Evolutionary conservation across 2,329 filamentous ascomycete genomes (phyloP).

Genomic region (Neurospora sp.): DNA sequence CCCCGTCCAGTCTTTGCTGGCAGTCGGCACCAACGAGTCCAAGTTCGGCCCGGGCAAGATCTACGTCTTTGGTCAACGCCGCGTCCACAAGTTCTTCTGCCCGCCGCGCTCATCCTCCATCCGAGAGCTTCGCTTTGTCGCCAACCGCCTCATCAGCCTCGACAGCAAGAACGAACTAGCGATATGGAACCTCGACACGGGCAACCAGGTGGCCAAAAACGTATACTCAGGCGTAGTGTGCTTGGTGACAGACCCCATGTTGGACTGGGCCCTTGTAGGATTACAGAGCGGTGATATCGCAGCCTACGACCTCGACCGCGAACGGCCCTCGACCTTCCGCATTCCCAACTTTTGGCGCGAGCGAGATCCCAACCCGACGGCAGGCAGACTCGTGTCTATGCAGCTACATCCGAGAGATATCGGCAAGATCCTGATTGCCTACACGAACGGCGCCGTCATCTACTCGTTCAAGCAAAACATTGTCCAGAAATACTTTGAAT

Average conservation of each 20-base stretch:
- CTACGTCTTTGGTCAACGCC: conserved; percentile 75
- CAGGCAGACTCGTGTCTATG: conserved; percentile 54
- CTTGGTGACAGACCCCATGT: conserved; percentile 73
- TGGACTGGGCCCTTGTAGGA: conserved; percentile 89
- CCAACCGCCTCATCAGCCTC: conserved; percentile 73
- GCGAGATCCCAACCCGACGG: conserved; percentile 55
- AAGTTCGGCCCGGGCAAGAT: conserved; percentile 79
- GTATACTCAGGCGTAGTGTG: conserved; percentile 67
- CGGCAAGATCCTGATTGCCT: conserved; percentile 84
- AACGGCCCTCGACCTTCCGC: conserved; percentile 62
- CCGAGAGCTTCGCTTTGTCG: conserved; percentile 71
- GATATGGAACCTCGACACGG: conserved; percentile 70
- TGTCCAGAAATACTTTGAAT: conserved; percentile 69
- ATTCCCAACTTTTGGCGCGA: conserved; percentile 83
- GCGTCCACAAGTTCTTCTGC: conserved; percentile 66
- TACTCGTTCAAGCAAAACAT: conserved; percentile 93
- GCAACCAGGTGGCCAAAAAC: conserved; percentile 55
- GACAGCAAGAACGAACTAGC: conserved; percentile 79
- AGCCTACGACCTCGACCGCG: conserved; percentile 86
- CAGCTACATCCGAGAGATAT: conserved; percentile 87
- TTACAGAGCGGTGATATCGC: conserved; percentile 74
- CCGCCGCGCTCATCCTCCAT: conserved; percentile 66
- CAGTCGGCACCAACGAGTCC: conserved; percentile 81
- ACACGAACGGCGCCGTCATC: conserved; percentile 74
- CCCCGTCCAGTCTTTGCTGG: conserved; percentile 84